A percentile compares a stretch with the other conserved stretches of the same genome.
Evolutionary conservation across 176 grass and related monocot species (phyloP).

Genomic region (Aechmea fasciata): DNA sequence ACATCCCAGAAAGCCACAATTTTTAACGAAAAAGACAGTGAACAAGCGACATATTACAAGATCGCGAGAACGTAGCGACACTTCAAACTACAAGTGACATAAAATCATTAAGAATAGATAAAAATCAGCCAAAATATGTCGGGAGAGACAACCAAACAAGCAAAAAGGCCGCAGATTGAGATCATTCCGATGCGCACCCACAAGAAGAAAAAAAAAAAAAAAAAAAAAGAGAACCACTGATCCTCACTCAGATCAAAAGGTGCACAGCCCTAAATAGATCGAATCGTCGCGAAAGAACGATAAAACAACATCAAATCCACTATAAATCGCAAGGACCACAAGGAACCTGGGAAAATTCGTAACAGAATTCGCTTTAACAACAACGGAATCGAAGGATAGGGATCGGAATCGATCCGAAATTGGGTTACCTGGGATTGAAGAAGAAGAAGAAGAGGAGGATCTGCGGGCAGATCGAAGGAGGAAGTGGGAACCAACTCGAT

Average conservation of each 20-base stretch:
- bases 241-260: neutral
- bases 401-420: neutral
- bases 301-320: neutral
- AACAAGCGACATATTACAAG: too few relatives aligned
- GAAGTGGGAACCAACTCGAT: conserved; percentile 22
- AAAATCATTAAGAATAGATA: too few relatives aligned
- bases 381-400: neutral
- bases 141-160: neutral
- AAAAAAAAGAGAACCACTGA: neutral
- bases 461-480: neutral
- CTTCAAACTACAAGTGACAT: too few relatives aligned
- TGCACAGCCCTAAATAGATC: conserved; percentile 9
- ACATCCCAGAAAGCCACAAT: too few relatives aligned
- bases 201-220: neutral
- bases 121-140: too few relatives aligned
- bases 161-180: neutral
- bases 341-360: neutral
- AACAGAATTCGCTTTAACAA: neutral
- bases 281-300: neutral
- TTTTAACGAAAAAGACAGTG: too few relatives aligned
- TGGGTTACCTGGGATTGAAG: conserved; percentile 4
- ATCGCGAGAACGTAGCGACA: too few relatives aligned
- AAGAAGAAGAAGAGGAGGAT: conserved; percentile 12
- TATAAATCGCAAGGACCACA: neutral
- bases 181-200: neutral